Evolutionary conservation across 768 basidiomycete species (phyloP), one percentile per base, ranked within the genome.

Genomic region (Lanmaoa rubissima): DNA sequence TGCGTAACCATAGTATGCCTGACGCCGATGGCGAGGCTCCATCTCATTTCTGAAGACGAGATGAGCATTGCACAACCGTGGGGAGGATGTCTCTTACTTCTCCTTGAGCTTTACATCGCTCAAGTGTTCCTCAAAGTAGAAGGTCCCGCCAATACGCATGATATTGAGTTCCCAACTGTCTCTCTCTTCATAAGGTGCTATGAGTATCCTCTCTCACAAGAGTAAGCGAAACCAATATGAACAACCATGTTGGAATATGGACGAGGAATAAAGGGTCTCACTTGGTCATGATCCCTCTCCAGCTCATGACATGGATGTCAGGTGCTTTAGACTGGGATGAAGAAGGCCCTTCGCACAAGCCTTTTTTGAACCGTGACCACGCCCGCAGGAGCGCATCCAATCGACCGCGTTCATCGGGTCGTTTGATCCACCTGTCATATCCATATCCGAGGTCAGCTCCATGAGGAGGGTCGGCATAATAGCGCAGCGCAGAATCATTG

Each of bases 251-350:
- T 42, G 41, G 36, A 17, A 48, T 17, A 14, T 3, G 44, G 41
- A 44, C 32, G 50, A 59, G 60, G 32, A 45, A 42, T 19, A 21
- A 52, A 4, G 14, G 14, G 42, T 68, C 80, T 75, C 69, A 92
- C 89, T 86, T 92, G 57, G 92, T 93, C 78, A 92, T 83, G 51
- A 92, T 80, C 12, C 92, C 92, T 65, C 92, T 78, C 92, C 92
- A 94, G 11, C 80, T 75, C 50, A 90, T 77, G 31, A 87, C 79
- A 1, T 78, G 80, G 28, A 87, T 76, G 53, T 81, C 82, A 26
- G 74, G 75, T 19, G 46, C 19, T 48, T 44, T 61, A 8, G 62
- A 56, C 31, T 56, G 51, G 63, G 59, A 67, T 24, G 61, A 54
- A 19, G 69, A 69, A 16, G 78, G 64, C 31, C 71, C 65, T 1